Percentiles rank a stretch among this genome's conserved stretches.
These are phyloP conservation scores for Epichloe sibirici DNA, from an alignment of 2,329 filamentous ascomycete species.

Conservation along the genomic window DNA sequence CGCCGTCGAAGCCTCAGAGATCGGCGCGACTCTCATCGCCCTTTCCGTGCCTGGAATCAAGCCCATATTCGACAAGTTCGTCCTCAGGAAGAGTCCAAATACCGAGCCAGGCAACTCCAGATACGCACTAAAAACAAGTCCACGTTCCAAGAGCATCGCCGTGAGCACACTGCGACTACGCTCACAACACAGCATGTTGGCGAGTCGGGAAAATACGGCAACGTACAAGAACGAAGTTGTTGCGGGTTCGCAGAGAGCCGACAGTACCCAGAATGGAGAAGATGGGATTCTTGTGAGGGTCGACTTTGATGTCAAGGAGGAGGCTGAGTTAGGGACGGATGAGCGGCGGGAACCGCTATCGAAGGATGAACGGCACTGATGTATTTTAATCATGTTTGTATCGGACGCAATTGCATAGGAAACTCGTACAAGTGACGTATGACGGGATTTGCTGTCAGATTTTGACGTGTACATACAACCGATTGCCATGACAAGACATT, in stretches of 20 bases:
- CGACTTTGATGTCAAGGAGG: constrained; percentile 24
- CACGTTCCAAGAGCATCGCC: constrained; percentile 15
- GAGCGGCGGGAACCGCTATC: background rate
- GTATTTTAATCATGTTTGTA: too few species aligned
- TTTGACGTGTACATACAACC: too few species aligned
- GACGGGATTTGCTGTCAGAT: too few species aligned
- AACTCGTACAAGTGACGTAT: too few species aligned
- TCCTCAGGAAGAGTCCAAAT: constrained; percentile 15
- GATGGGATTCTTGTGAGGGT: constrained; percentile 21
- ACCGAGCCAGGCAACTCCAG: constrained; percentile 12
- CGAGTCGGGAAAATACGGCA: constrained; percentile 15
- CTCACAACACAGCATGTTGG: constrained; percentile 17
- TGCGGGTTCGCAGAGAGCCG: constrained; percentile 12
- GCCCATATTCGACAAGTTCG: constrained; percentile 28
- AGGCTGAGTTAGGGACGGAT: constrained; percentile 4
- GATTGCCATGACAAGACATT: too few species aligned
- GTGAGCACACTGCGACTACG: constrained; percentile 18
- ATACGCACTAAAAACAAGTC: constrained; percentile 11
- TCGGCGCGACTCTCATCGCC: constrained; percentile 36
- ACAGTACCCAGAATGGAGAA: constrained; percentile 15
- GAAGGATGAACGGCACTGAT: too few species aligned
- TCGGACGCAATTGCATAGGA: too few species aligned
- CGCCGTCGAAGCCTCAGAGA: constrained; percentile 36
- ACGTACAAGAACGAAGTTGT: constrained; percentile 13
- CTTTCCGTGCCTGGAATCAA: constrained; percentile 39